Percentiles rank a stretch among this genome's conserved stretches.
phyloP scores from a whole-genome alignment of 73 alveolate genomes.

The Blepharisma japonicum region DNA sequence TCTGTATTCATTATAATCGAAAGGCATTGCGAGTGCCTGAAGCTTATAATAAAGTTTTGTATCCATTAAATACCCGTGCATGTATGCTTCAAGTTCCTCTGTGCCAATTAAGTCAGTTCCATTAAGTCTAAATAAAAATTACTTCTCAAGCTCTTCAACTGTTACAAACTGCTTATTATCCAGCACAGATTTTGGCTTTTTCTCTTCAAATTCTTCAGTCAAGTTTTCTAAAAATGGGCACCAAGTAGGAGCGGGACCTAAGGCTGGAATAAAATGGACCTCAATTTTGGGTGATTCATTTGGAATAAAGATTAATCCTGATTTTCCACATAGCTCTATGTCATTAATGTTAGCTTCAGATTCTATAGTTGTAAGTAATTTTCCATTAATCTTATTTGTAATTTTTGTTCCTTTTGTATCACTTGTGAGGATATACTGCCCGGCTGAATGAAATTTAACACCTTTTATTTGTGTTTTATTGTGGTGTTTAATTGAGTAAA shows the following conservation, averaged over 20 bases:
- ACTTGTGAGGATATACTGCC: constrained; percentile 57
- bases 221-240: constrained; percentile 84
- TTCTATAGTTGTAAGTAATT: constrained; percentile 75
- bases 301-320: constrained; percentile 81
- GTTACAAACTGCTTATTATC: constrained; percentile 96
- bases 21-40: constrained; percentile 84
- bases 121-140: constrained; percentile 37
- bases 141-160: constrained; percentile 78
- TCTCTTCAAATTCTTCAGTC: constrained; percentile 92
- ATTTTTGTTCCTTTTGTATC: constrained; percentile 81
- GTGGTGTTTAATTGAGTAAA: constrained; percentile 67
- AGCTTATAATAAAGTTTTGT: constrained; percentile 86
- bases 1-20: constrained; percentile 83
- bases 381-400: constrained; percentile 71
- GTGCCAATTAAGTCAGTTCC: constrained; percentile 52
- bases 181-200: constrained; percentile 54
- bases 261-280: constrained; percentile 75
- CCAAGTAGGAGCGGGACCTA: constrained; percentile 97
- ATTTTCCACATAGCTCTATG: constrained; percentile 59
- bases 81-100: constrained; percentile 85
- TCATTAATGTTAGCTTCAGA: constrained; percentile 74
- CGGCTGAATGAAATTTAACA: constrained; percentile 59
- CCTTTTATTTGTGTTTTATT: constrained; percentile 71
- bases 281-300: constrained; percentile 82
- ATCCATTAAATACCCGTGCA: constrained; percentile 98